Percentiles rank a stretch among this genome's conserved stretches.
Evolutionary conservation across 2,329 filamentous ascomycete genomes (phyloP).

Genomic region (Hypoxylon sp.): DNA sequence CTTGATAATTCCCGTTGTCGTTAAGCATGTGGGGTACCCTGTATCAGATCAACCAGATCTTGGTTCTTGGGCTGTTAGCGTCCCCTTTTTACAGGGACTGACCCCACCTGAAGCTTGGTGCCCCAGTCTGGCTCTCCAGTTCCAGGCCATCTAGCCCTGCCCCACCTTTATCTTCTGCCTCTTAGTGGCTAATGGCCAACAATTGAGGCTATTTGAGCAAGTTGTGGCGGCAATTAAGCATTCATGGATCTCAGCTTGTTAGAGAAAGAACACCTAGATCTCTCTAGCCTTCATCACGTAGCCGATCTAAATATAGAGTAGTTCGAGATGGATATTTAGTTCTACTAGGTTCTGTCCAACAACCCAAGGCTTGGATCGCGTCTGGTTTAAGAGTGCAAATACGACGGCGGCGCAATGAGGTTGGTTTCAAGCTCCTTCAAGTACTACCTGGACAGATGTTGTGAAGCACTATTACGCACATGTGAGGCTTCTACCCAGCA

Average conservation of each 20-base stretch:
- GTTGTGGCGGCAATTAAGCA: slow-evolving; percentile 53
- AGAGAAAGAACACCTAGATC: slow-evolving; percentile 1
- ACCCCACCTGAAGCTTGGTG: slow-evolving; percentile 21
- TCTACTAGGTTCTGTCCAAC: background rate
- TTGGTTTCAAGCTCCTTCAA: slow-evolving; percentile 15
- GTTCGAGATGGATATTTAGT: background rate
- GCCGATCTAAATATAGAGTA: background rate
- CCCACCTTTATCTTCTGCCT: slow-evolving; percentile 18
- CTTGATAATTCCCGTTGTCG: background rate
- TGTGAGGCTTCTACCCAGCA: slow-evolving; percentile 6
- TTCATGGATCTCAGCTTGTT: slow-evolving; percentile 1
- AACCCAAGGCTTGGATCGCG: background rate
- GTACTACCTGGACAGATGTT: slow-evolving; percentile 23
- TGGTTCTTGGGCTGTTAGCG: slow-evolving; percentile 7
- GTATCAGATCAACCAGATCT: slow-evolving; percentile 14
- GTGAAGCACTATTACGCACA: slow-evolving; percentile 13
- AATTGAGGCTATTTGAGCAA: slow-evolving; percentile 65
- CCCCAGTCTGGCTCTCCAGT: slow-evolving; percentile 16
- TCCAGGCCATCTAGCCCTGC: slow-evolving; percentile 16
- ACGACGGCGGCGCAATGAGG: slow-evolving; percentile 15
- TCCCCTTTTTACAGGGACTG: slow-evolving; percentile 18
- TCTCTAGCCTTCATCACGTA: background rate
- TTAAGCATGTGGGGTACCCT: slow-evolving; percentile 24
- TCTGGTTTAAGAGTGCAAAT: background rate
- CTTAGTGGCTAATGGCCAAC: slow-evolving; percentile 40